Percentiles rank a stretch among this genome's conserved stretches.
phyloP scores from a whole-genome alignment of 164 flowering plant species.

The Annona squamosa region DNA sequence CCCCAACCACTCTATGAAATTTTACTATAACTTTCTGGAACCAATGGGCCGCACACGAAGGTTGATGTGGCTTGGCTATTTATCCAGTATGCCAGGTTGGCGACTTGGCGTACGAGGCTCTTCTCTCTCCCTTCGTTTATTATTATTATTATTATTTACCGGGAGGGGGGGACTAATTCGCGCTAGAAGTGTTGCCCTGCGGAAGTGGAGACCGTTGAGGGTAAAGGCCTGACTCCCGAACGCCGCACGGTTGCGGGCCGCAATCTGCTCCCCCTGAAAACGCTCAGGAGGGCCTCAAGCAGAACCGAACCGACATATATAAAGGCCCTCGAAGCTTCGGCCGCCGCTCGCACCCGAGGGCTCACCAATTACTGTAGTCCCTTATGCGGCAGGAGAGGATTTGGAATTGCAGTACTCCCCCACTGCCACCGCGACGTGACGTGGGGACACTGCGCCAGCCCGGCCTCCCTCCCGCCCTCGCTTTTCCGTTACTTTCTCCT shows the following conservation, averaged over 20 bases:
- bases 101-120: too few relatives aligned
- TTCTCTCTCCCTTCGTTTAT: too few relatives aligned
- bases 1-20: too few relatives aligned
- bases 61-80: too few relatives aligned
- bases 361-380: background rate
- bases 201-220: too few relatives aligned
- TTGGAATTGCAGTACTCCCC: background rate
- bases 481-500: constrained; percentile 4
- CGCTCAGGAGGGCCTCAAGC: background rate
- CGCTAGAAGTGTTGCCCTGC: too few relatives aligned
- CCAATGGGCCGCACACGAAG: too few relatives aligned
- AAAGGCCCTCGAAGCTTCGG: background rate
- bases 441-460: background rate
- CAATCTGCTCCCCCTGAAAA: too few relatives aligned
- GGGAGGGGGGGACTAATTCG: too few relatives aligned
- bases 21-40: too few relatives aligned
- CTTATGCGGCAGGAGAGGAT: background rate
- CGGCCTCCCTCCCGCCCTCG: background rate
- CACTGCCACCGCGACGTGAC: background rate
- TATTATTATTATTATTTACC: too few relatives aligned
- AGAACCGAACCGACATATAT: background rate
- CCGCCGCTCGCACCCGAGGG: background rate
- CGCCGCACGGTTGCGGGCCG: background rate
- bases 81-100: too few relatives aligned
- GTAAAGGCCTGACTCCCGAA: background rate